A percentile compares a stretch with the other conserved stretches of the same genome.
These are phyloP conservation scores for Phytophthora pluvialis DNA, from an alignment of 352 stramenopile genomes.

Conservation along the genomic window DNA sequence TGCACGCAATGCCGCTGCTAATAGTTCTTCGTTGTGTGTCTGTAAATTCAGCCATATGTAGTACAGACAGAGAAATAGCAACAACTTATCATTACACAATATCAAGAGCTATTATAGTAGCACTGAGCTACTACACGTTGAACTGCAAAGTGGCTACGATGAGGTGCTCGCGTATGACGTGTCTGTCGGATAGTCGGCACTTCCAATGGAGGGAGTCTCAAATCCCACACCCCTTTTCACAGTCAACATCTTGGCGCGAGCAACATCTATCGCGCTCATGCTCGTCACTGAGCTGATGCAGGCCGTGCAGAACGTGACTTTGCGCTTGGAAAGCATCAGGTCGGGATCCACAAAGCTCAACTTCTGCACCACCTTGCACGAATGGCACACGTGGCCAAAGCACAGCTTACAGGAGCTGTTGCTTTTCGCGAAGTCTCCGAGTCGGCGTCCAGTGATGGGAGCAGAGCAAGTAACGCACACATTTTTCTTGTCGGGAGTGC, in stretches of 20 bases:
- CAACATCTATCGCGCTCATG: constrained; percentile 22
- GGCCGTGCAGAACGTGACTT: constrained; percentile 45
- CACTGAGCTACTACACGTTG: no score
- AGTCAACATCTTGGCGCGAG: constrained; percentile 16
- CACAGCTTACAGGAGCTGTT: constrained; percentile 45
- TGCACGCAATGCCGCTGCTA: no score
- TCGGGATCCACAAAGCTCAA: constrained; percentile 43
- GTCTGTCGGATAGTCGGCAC: no score
- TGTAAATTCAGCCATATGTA: no score
- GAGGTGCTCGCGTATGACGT: no score
- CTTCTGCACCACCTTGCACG: constrained; percentile 41
- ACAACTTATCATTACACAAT: no score
- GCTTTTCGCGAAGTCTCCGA: constrained; percentile 34
- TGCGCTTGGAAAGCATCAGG: constrained; percentile 32
- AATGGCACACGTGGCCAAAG: constrained; percentile 41
- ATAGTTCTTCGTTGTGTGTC: no score
- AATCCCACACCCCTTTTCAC: no score
- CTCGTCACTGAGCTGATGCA: constrained; percentile 36
- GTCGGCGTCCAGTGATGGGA: constrained; percentile 15
- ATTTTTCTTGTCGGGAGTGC: constrained; percentile 20
- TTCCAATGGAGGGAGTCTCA: no score
- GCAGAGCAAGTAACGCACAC: constrained; percentile 31
- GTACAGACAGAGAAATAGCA: no score
- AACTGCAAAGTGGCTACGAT: no score
- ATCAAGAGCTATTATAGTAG: no score